Conservation (phyloP, 108 stramenopile species). For the Aurantiochytrium sp. region DNA sequence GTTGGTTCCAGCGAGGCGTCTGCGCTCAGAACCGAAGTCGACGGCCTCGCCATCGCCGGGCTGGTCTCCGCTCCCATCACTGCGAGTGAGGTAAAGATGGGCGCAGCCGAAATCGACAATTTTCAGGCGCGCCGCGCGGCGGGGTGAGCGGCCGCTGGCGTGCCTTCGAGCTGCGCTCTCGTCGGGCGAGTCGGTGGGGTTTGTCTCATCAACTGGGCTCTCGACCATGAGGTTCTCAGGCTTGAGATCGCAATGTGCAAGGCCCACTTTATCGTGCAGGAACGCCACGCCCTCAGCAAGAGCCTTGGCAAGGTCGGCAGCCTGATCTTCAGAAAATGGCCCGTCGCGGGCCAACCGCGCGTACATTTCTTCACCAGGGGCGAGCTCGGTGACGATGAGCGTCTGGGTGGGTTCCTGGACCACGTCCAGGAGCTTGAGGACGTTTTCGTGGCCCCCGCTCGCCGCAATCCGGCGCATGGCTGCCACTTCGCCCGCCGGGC, state of each 20-base stretch:
- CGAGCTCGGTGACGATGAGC: background rate
- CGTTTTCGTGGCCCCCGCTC: background rate
- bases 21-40: no score
- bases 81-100: background rate
- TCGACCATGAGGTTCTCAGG: background rate
- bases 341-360: background rate
- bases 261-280: background rate
- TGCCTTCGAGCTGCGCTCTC: no score
- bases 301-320: background rate
- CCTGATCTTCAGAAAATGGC: background rate
- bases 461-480: background rate
- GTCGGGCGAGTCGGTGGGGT: no score
- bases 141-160: no score
- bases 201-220: no score
- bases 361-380: background rate
- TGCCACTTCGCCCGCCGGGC: background rate
- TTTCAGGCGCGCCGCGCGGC: background rate
- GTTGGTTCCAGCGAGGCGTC: background rate
- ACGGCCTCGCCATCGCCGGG: background rate
- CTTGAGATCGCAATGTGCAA: slow-evolving; percentile 14
- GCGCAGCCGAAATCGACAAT: background rate
- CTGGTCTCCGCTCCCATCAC: no score
- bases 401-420: background rate
- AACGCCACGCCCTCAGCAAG: background rate
- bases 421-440: background rate